Evolutionary conservation across 495 filamentous ascomycete species (phyloP), one percentile per base, ranked within the genome.

Genomic region (Acidiella bohemica): DNA sequence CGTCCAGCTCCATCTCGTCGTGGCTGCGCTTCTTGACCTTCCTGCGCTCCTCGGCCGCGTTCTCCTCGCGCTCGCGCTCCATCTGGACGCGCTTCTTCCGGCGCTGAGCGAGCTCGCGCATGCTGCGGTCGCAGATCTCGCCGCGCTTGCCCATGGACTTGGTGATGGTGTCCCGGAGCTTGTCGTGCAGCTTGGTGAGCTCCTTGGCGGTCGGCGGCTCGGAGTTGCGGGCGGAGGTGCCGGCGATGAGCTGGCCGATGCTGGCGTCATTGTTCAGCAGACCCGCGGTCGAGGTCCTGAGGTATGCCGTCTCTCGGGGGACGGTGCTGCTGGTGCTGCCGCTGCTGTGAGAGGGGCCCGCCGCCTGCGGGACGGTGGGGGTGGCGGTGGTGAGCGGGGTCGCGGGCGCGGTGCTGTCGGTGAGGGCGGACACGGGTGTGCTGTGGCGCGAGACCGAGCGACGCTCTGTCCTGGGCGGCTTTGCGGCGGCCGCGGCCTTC

Each of bases 81-180:
- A 44, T 44, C 18, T 44, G 26, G 14, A 47, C 17, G 12, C 59
- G 46, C 41, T 60, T 49, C 36, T 74, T 79, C 3, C 88, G 66
- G 31, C 71, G 74, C 42, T 76, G 67, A 54, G 87, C 80, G n/a
- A 97, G 65, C 44, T 84, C 81, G 33, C 80, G 71, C 84, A 97
- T 93, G 33, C 78, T 67, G 36, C 48, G 45, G 31, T 64, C 58
- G 24, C 56, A 62, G 0, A 43, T 38, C 22, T 59, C 47, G 21
- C 43, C 36, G 4, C 47, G 36, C 27, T 36, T 41, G 9, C 14
- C 33, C 30, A 45, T 41, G 30, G 39, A 14, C 25, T 33, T 37
- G 17, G 28, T n/a, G 10, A 51, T 22, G 5, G 19, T 31, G 8
- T 41, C 35, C 12, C 22, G 11, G 14, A 51, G 46, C 2, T 12